phyloP scores from a whole-genome alignment of 768 basidiomycete species.

The Suillus placidus region DNA sequence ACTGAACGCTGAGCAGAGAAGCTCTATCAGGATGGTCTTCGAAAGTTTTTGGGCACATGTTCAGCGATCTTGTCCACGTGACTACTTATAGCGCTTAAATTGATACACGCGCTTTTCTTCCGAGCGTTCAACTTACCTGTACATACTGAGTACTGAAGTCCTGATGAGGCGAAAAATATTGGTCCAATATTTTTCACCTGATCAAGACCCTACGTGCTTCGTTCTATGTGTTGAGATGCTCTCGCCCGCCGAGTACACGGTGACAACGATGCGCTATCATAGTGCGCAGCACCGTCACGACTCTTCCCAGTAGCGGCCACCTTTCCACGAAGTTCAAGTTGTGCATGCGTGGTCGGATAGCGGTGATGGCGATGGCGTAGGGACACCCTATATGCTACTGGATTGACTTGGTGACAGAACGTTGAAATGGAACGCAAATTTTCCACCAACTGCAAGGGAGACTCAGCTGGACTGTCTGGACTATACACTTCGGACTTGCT shows the following conservation, averaged over 20 bases:
- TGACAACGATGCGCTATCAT: background rate
- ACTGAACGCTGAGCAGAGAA: background rate
- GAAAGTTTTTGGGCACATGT: constrained; percentile 6
- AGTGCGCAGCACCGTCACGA: background rate
- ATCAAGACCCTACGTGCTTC: background rate
- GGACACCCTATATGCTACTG: too few species aligned
- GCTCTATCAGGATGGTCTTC: constrained; percentile 34
- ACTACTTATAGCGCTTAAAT: background rate
- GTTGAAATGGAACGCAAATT: background rate
- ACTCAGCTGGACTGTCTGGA: background rate
- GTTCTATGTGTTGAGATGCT: background rate
- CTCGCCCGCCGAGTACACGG: background rate
- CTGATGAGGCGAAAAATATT: too few species aligned
- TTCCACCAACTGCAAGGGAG: background rate
- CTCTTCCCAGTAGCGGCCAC: background rate
- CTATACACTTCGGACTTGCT: background rate
- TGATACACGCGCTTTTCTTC: background rate
- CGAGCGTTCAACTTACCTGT: constrained; percentile 28
- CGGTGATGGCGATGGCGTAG: background rate
- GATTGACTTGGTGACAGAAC: background rate
- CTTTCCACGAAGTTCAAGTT: background rate
- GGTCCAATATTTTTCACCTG: background rate
- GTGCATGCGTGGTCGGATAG: background rate
- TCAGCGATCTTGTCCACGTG: background rate
- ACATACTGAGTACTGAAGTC: too few species aligned